Percentiles rank a stretch among this genome's conserved stretches.
phyloP scores from a whole-genome alignment of 2,329 filamentous ascomycete species.

The Ophiocordyceps australis region DNA sequence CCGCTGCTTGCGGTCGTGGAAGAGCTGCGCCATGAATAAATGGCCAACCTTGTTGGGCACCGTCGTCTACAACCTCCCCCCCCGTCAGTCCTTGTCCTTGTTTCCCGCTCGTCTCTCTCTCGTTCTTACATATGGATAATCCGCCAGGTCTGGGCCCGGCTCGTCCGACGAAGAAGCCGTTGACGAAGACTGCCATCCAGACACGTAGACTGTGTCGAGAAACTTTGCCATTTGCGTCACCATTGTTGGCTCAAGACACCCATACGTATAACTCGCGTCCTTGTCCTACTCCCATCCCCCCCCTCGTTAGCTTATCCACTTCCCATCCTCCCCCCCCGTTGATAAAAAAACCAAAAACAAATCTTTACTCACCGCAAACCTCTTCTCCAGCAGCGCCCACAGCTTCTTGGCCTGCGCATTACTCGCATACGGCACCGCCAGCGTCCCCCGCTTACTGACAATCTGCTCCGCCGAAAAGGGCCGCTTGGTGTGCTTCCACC shows the following conservation, averaged over 20 bases:
- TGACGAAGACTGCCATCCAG: constrained; percentile 95
- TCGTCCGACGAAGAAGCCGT: constrained; percentile 91
- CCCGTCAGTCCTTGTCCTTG: no score
- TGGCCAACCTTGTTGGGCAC: constrained; percentile 97
- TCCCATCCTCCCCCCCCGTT: neutral
- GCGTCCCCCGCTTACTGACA: constrained; percentile 79
- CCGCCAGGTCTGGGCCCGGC: constrained; percentile 90
- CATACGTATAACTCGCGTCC: constrained; percentile 87
- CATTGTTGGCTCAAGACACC: constrained; percentile 95
- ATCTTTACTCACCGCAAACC: constrained; percentile 49
- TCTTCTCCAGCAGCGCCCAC: constrained; percentile 72
- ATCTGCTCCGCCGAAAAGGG: constrained; percentile 95
- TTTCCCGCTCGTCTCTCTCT: no score
- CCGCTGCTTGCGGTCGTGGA: constrained; percentile 98
- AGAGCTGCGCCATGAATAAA: constrained; percentile 94
- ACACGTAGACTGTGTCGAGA: constrained; percentile 95
- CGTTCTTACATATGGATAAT: constrained; percentile 85
- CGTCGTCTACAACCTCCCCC: constrained; percentile 82
- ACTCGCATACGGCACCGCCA: constrained; percentile 84
- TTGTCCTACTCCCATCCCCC: constrained; percentile 56
- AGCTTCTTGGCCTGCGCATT: constrained; percentile 85
- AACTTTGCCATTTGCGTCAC: constrained; percentile 99
- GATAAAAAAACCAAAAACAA: neutral
- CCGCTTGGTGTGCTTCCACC: constrained; percentile 86
- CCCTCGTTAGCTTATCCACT: no score